Percentiles rank a stretch among this genome's conserved stretches.
phyloP scores from a whole-genome alignment of 2,329 filamentous ascomycete species.

The Botryosphaeria dothidea region DNA sequence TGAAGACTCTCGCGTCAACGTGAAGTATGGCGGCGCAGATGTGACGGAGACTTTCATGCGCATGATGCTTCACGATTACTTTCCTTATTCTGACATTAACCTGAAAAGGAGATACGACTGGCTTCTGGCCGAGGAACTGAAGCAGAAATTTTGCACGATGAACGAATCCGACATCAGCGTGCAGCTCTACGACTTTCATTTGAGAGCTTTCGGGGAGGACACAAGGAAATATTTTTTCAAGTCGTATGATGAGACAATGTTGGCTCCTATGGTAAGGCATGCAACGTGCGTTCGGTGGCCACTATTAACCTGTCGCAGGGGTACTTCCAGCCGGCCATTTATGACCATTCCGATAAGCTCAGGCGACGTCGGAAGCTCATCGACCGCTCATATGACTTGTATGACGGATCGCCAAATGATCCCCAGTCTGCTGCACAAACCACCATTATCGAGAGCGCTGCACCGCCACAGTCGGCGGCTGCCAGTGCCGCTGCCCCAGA shows the following conservation, averaged over 20 bases:
- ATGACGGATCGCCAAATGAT: conserved; percentile 90
- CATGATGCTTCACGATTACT: conserved; percentile 97
- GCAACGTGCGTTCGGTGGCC: not conserved
- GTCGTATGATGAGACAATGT: conserved; percentile 91
- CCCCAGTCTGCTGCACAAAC: conserved; percentile 83
- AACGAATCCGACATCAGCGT: conserved; percentile 87
- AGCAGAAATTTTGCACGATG: conserved; percentile 90
- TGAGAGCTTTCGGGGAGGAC: conserved; percentile 82
- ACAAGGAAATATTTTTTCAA: conserved; percentile 95
- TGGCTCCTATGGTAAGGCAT: conserved; percentile 73
- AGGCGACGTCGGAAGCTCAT: conserved; percentile 77
- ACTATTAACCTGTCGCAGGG: conserved; percentile 48
- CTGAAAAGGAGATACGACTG: conserved; percentile 88
- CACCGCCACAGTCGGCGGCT: conserved; percentile 24
- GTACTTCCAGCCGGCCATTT: conserved; percentile 86
- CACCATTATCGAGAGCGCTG: conserved; percentile 58
- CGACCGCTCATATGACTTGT: conserved; percentile 87
- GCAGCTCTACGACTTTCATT: conserved; percentile 84
- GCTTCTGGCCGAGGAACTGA: conserved; percentile 89
- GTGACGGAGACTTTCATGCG: conserved; percentile 94
- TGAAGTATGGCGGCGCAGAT: conserved; percentile 91
- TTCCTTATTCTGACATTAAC: conserved; percentile 95
- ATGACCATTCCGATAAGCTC: conserved; percentile 81
- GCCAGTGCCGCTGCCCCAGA: conserved; percentile 19
- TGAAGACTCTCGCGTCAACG: conserved; percentile 90